Evolutionary conservation across 179 eudicot species (phyloP), one percentile per base, ranked within the genome.

Genomic region (Silene vulgaris): DNA sequence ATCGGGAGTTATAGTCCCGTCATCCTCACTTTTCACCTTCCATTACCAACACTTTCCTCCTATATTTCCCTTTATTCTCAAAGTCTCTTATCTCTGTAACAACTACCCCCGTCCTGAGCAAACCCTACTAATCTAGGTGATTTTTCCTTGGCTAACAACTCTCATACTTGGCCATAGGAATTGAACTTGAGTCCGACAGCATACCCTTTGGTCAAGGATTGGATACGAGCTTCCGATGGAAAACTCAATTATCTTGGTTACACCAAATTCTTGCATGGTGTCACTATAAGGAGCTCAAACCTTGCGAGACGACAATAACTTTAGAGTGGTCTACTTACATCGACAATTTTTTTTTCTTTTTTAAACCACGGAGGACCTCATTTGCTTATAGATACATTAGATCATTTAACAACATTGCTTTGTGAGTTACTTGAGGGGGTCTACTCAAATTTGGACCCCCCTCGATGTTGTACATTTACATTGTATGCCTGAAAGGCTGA

Each of bases 211-310:
- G 86, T 95, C 35, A 90, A 87, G 83, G 99, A 95, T 70, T 95
- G 99, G 97, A 88, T 95, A 76, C 85, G 99, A 83, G 78, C 35
- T 56, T 88, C 96, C 0, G 99, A 95, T 75, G 88, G 93, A 72
- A 89, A 86, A 75, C 83, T 95, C 65, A 90, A 90, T 86, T 90
- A 88, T 64, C 80, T 93, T 7, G 99, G 99, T 35, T 95, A 82
- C 83, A 89, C 99, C 65, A 95, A 95, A 82, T 93, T 93, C 85
- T 87, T 95, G 84, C 99, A 93, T 26, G 99, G 99, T 48, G 93
- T 95, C 64, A 95, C 99, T 9, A 69, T 95, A 59, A 89, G 97
- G 1, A 86, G 50, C 83, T 80, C 93, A 32, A 86, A 82, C 54
- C 60, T 50, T 9, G 62, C 91, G 59, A 88, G 99, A 79, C 89